These are phyloP conservation scores for Citrus medica DNA, from an alignment of 345 rosid genomes.

Conservation along the genomic window DNA sequence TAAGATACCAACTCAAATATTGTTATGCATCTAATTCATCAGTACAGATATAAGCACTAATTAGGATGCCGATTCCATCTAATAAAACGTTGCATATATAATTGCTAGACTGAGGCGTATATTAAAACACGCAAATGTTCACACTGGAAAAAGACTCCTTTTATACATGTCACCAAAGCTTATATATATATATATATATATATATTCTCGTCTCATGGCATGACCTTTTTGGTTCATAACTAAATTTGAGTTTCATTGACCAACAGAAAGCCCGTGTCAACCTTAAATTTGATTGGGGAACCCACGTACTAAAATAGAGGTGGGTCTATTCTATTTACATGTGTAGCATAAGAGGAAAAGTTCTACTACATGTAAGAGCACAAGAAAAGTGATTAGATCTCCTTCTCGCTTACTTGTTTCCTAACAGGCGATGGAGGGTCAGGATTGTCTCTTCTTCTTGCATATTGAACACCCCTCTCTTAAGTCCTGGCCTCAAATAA, in stretches of 20 bases:
- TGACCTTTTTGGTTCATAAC: neutral
- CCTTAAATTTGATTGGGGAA: neutral
- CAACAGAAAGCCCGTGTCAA: neutral
- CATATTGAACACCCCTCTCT: constrained; percentile 53
- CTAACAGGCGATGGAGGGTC: constrained; percentile 62
- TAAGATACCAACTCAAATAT: no score
- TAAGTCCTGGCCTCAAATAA: constrained; percentile 86
- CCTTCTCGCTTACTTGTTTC: constrained; percentile 68
- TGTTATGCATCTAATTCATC: no score
- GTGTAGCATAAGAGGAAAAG: neutral
- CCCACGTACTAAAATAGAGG: neutral
- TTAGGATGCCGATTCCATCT: no score
- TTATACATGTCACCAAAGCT: no score
- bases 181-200: neutral
- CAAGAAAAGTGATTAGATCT: neutral
- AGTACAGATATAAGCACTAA: no score
- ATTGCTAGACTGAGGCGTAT: no score
- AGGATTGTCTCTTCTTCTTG: constrained; percentile 73
- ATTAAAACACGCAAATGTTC: no score
- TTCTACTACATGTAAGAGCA: no score
- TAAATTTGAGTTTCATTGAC: neutral
- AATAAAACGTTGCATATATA: no score
- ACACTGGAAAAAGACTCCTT: no score
- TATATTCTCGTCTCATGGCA: neutral
- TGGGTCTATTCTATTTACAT: neutral